Conservation (phyloP, 176 grass and related monocot genomes). For the Dactylis glomerata region DNA sequence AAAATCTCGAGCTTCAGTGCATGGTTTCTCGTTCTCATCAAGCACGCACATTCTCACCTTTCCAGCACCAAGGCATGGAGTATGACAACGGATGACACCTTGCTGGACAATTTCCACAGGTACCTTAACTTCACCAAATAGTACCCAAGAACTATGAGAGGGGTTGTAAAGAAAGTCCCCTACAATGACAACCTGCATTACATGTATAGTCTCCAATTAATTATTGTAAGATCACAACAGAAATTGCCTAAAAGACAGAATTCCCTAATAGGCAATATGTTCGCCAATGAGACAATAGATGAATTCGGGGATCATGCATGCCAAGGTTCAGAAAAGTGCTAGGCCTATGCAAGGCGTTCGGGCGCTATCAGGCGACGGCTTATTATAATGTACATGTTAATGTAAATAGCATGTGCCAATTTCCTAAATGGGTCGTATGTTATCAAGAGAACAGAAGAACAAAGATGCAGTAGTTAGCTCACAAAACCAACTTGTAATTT, state of each 20-base stretch:
- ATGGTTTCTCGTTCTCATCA: constrained; percentile 48
- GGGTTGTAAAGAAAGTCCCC: constrained; percentile 67
- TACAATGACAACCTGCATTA: constrained; percentile 78
- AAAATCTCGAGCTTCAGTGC: constrained; percentile 68
- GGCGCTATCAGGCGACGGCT: neutral
- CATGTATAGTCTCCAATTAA: constrained; percentile 27
- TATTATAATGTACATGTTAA: neutral
- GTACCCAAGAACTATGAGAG: constrained; percentile 37
- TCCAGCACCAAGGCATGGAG: constrained; percentile 55
- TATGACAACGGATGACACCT: constrained; percentile 70
- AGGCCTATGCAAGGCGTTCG: neutral
- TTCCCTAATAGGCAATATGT: neutral
- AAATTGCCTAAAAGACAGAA: neutral
- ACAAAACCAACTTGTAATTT: neutral
- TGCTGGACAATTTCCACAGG: constrained; percentile 61
- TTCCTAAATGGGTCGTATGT: neutral
- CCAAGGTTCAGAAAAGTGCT: neutral
- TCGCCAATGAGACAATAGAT: neutral
- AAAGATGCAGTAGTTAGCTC: neutral
- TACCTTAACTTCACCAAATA: constrained; percentile 77
- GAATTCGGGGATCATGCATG: neutral
- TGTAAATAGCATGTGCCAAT: neutral
- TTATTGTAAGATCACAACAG: neutral
- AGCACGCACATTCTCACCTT: constrained; percentile 71
- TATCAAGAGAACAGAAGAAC: constrained; percentile 22